phyloP scores from a whole-genome alignment of 2,329 filamentous ascomycete genomes.

The Nigrospora sphaerica region DNA sequence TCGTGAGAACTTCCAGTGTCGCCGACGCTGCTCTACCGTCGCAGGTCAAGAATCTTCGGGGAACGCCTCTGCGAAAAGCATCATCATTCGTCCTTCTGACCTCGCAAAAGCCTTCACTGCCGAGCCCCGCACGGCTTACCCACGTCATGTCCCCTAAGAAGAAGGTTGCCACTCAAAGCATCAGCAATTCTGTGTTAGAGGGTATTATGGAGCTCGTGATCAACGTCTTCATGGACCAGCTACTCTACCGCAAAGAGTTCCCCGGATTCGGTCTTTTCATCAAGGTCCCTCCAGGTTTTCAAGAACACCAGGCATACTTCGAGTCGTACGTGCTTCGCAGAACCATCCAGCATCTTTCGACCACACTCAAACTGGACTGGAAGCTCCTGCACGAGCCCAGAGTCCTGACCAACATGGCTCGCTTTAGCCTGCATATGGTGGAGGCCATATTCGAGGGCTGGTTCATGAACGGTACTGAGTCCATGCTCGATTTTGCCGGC shows the following conservation, averaged over 20 bases:
- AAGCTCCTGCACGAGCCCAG: conserved; percentile 72
- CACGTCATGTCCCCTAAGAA: conserved; percentile 54
- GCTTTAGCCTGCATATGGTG: conserved; percentile 72
- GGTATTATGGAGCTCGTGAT: conserved; percentile 71
- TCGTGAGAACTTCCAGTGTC: conserved; percentile 64
- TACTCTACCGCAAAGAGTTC: conserved; percentile 85
- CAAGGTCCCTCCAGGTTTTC: conserved; percentile 85
- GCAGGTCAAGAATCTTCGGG: conserved; percentile 29
- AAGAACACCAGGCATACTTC: conserved; percentile 92
- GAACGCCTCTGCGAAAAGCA: conserved; percentile 64
- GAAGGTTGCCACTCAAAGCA: conserved; percentile 39
- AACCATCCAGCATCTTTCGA: conserved; percentile 64
- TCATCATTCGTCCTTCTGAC: conserved; percentile 91
- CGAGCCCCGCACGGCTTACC: conserved; percentile 56
- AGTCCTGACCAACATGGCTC: conserved; percentile 77
- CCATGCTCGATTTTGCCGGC: conserved; percentile 79
- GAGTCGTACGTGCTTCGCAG: conserved; percentile 81
- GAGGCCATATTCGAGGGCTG: conserved; percentile 94
- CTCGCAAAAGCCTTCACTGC: conserved; percentile 54
- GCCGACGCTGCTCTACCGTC: conserved; percentile 40
- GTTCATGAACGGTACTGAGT: conserved; percentile 84
- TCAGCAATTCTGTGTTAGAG: conserved; percentile 67
- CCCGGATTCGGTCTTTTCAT: conserved; percentile 76
- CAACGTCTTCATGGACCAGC: conserved; percentile 76
- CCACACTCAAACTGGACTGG: conserved; percentile 63